Conservation (phyloP, 306 rosid species). For the Morella rubra region DNA sequence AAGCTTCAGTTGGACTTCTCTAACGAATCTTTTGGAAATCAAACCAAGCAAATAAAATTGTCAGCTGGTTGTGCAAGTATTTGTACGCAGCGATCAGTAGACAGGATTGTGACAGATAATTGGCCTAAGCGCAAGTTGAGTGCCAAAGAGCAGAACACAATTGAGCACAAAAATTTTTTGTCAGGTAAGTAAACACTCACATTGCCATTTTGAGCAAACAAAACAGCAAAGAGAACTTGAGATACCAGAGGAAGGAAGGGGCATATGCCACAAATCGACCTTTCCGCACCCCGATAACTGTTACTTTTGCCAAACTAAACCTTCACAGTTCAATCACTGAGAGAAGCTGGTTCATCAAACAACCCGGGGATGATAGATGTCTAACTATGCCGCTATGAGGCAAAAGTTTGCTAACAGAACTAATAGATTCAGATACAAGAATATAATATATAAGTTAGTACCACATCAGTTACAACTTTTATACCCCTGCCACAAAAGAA, state of each 20-base stretch:
- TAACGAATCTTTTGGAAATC: not conserved
- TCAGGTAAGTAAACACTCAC: not conserved
- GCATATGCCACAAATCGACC: not conserved
- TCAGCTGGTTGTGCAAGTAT: not conserved
- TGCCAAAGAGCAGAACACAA: not conserved
- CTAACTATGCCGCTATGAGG: too few relatives aligned
- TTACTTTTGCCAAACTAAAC: not conserved
- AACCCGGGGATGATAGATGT: too few relatives aligned
- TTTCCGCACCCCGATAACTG: not conserved
- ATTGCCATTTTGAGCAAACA: not conserved
- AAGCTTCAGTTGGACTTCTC: not conserved
- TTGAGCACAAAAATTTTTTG: not conserved
- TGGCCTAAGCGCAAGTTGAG: not conserved
- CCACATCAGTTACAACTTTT: not conserved
- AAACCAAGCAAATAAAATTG: not conserved
- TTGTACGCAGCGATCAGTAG: not conserved
- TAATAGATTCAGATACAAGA: not conserved
- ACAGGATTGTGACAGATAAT: not conserved
- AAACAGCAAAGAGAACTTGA: constrained; percentile 1
- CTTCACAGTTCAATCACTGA: not conserved
- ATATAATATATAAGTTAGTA: not conserved
- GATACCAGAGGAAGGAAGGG: not conserved
- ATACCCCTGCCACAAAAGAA: not conserved
- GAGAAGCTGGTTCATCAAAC: not conserved
- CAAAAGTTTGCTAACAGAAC: not conserved